Evolutionary conservation across 805 yeast genomes (phyloP).

Genomic region (Huiozyma naganishii): DNA sequence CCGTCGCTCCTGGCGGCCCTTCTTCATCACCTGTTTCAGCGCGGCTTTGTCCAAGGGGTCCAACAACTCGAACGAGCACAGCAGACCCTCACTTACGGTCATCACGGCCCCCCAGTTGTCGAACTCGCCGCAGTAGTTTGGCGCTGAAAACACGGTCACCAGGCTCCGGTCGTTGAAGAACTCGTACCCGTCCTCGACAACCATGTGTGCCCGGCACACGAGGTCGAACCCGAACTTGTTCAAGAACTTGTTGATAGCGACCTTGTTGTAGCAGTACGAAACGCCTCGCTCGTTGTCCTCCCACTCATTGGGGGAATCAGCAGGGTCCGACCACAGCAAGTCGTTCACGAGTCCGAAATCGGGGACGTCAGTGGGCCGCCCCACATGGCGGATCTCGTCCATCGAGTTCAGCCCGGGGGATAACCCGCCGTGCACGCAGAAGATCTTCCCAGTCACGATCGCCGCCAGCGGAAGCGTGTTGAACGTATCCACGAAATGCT

Average conservation of each 20-base stretch:
- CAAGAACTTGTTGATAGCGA: slow-evolving; percentile 56
- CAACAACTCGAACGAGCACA: slow-evolving; percentile 84
- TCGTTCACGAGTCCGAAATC: slow-evolving; percentile 69
- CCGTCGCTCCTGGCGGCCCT: slow-evolving; percentile 76
- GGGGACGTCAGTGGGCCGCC: slow-evolving; percentile 75
- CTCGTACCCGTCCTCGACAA: slow-evolving; percentile 79
- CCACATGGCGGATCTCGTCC: slow-evolving; percentile 56
- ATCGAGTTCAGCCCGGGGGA: slow-evolving; percentile 58
- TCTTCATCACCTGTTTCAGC: slow-evolving; percentile 84
- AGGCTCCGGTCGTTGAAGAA: slow-evolving; percentile 61
- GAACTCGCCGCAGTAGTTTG: slow-evolving; percentile 45
- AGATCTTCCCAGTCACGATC: slow-evolving; percentile 84
- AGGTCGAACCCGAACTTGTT: slow-evolving; percentile 57
- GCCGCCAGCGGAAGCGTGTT: slow-evolving; percentile 93
- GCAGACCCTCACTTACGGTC: slow-evolving; percentile 85
- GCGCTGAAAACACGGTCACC: slow-evolving; percentile 72
- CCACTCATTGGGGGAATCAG: slow-evolving; percentile 47
- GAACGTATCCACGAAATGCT: slow-evolving; percentile 82
- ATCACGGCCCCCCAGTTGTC: slow-evolving; percentile 96
- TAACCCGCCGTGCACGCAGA: slow-evolving; percentile 77
- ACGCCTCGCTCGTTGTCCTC: slow-evolving; percentile 75
- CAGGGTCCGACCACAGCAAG: slow-evolving; percentile 76
- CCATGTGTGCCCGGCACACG: slow-evolving; percentile 79
- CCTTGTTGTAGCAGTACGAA: slow-evolving; percentile 62
- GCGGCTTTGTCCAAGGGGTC: slow-evolving; percentile 91